Evolutionary conservation across 257 asterid species (phyloP).

Genomic region (Misopates orontium): DNA sequence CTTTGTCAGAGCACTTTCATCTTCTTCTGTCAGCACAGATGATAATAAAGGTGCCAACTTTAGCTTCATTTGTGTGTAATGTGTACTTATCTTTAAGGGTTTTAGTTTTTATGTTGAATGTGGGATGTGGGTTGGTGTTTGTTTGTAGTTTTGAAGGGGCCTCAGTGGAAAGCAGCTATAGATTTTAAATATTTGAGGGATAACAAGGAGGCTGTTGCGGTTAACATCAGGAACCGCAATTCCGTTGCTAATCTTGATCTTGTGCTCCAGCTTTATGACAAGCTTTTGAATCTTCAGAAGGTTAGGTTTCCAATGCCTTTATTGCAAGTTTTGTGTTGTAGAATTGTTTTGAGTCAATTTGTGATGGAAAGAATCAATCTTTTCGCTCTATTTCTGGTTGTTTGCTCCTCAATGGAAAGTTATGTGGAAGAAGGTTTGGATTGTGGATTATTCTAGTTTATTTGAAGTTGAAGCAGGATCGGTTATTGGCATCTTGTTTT

Average conservation of each 20-base stretch:
- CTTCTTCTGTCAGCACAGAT: conserved; percentile 44
- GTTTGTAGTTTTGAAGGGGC: conserved; percentile 56
- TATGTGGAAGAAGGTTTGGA: background rate
- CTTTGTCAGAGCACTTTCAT: conserved; percentile 49
- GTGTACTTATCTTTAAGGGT: background rate
- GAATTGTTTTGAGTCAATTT: background rate
- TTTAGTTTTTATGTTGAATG: background rate
- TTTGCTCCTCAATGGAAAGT: background rate
- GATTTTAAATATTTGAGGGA: conserved; percentile 97
- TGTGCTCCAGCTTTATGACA: conserved; percentile 73
- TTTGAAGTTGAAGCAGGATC: conserved; percentile 4
- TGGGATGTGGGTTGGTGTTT: background rate
- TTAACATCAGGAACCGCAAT: conserved; percentile 65
- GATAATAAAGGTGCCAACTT: conserved; percentile 42
- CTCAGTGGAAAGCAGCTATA: conserved; percentile 90
- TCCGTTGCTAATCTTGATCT: conserved; percentile 70
- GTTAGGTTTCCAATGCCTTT: conserved; percentile 44
- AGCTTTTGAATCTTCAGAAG: conserved; percentile 70
- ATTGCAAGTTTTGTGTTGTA: background rate
- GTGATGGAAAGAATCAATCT: background rate
- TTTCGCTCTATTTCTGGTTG: background rate
- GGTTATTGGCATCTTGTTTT: background rate
- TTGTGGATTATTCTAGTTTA: background rate
- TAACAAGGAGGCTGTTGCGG: conserved; percentile 73
- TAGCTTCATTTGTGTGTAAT: background rate